Evolutionary conservation across 371 early-diverging fungal genomes (phyloP), one percentile per base, ranked within the genome.

Genomic region (Parasitella parasitica): DNA sequence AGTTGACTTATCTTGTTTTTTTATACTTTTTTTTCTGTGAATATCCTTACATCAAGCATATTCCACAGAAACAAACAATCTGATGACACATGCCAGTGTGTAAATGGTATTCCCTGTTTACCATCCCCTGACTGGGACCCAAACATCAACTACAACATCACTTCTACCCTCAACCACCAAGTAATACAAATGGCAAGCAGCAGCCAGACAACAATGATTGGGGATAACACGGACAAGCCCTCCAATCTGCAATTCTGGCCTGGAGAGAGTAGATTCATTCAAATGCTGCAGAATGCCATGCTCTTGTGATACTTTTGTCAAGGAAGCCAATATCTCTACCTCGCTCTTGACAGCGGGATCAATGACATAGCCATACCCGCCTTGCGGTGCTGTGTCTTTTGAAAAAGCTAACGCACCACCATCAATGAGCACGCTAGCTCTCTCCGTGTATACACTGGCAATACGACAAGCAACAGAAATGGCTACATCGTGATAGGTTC

Each of bases 41-140:
- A n/a, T n/a, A n/a, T n/a, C n/a, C n/a, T n/a, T n/a, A n/a, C n/a
- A n/a, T n/a, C n/a, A n/a, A n/a, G n/a, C n/a, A n/a, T n/a, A n/a
- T n/a, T n/a, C n/a, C n/a, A n/a, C n/a, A n/a, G n/a, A n/a, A n/a
- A n/a, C n/a, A n/a, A n/a, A n/a, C n/a, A n/a, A n/a, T n/a, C n/a
- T n/a, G n/a, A n/a, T n/a, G n/a, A n/a, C n/a, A n/a, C n/a, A n/a
- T n/a, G n/a, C n/a, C n/a, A n/a, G n/a, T n/a, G n/a, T n/a, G n/a
- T n/a, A n/a, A n/a, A n/a, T 32, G 11, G 18, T 43, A 43, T 43
- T 43, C 8, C 8, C 1, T 0, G 4, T 51, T 57, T 72, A 80
- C 80, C 80, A 80, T 18, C 80, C 80, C 49, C 69, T 66, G 8
- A 77, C 72, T 38, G 80, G 80, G 6, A 80, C 74, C 80, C 80